phyloP scores from a whole-genome alignment of 139 green algal species.

The Ulvella scutata region DNA sequence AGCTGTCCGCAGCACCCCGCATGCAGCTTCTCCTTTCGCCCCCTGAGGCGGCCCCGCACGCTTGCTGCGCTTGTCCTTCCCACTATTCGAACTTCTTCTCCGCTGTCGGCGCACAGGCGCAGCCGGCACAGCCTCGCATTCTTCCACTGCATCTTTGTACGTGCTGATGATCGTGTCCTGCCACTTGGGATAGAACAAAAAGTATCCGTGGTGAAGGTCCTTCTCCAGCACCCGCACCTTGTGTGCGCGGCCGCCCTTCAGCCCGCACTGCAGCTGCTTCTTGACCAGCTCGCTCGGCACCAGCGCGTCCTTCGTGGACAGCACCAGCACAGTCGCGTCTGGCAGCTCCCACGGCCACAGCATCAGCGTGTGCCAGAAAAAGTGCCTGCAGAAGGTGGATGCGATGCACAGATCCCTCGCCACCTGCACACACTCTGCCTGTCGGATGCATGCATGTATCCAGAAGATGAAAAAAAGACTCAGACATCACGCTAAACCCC shows the following conservation, averaged over 20 bases:
- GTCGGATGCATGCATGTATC: too few species aligned
- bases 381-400: slow-evolving; percentile 2
- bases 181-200: neutral
- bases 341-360: slow-evolving; percentile 1
- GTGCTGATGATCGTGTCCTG: neutral
- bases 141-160: neutral
- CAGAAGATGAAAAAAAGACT: too few species aligned
- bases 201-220: neutral
- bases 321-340: neutral
- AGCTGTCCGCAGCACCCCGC: too few species aligned
- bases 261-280: neutral
- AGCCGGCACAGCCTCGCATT: too few species aligned
- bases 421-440: too few species aligned
- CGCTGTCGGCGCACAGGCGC: too few species aligned
- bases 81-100: too few species aligned
- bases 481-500: too few species aligned
- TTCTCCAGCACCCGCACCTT: neutral
- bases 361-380: slow-evolving; percentile 2
- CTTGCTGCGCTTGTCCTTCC: too few species aligned
- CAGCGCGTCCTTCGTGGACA: slow-evolving; percentile 1
- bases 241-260: neutral
- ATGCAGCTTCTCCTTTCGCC: too few species aligned
- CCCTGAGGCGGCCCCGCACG: too few species aligned
- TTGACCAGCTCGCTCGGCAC: neutral
- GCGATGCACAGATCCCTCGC: neutral